Evolutionary conservation across 202 grass and related monocot genomes (phyloP), one percentile per base, ranked within the genome.

Genomic region (Elaeis oleifera): DNA sequence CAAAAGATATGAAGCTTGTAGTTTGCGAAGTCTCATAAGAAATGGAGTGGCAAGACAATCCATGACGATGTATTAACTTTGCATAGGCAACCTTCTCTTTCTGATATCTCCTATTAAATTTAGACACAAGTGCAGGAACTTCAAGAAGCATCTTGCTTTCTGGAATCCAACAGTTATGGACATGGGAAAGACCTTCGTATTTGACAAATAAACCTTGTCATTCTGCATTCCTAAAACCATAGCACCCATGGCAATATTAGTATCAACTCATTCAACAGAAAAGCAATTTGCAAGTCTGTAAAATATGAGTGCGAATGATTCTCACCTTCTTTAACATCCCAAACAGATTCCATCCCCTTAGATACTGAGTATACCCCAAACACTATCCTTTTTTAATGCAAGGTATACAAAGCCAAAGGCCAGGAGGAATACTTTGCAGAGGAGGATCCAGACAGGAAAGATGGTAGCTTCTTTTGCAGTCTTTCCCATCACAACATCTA

Each of bases 321-420:
- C 19, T 83, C 82, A 95, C 90, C 86, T 14, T 90, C 90, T 83
- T 87, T 95, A 65, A 87, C 65, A 81, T 90, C 78, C 83, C 80
- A 95, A 65, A 90, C 54, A 78, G 78, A 88, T 60, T 95, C 86
- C 65, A 95, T 73, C 53, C 73, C 86, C 66, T 85, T 73, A 68
- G 69, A 80, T 61, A 90, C 66, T 27, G 86, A 78, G 73, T 82
- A 70, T 53, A 84, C 49, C 14, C 81, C 90, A 50, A 74, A 90
- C 77, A 80, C 80, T 61, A 95, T 68, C 74, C 70, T 90, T 65
- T 70, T 81, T 90, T 86, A 36, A 68, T 66, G 66, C 90, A 95
- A 69, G 54, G 13, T 49, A 65, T 58, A 21, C 90, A 95, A 67
- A 87, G 57, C 90, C 90, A 95, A 67, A 74, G 66, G 52, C 90